Percentiles rank a stretch among this genome's conserved stretches.
phyloP scores from a whole-genome alignment of 805 yeast species.

The Candida broadrunensis region DNA sequence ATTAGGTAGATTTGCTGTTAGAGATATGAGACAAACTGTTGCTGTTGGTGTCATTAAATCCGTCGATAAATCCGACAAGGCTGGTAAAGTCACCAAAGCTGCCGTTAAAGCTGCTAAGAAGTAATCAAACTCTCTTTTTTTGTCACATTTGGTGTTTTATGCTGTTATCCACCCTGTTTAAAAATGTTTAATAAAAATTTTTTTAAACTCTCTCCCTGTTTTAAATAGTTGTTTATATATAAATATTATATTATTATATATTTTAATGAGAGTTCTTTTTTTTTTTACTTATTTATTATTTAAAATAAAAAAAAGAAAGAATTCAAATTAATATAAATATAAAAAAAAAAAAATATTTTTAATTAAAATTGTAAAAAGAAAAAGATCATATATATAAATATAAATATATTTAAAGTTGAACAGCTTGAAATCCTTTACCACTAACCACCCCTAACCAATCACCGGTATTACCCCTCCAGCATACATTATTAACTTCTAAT shows the following conservation, averaged over 20 bases:
- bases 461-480: constrained; percentile 66
- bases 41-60: constrained; percentile 98
- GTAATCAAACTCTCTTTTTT: constrained; percentile 27
- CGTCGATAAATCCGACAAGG: constrained; percentile 46
- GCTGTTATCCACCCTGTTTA: no score
- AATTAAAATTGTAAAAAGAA: no score
- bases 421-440: constrained; percentile 69
- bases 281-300: no score
- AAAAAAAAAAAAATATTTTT: no score
- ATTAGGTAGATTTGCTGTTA: constrained; percentile 62
- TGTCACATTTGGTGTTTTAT: no score
- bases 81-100: constrained; percentile 49
- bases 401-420: constrained; percentile 34
- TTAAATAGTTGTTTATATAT: not conserved
- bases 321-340: no score
- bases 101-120: constrained; percentile 47
- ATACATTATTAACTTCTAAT: constrained; percentile 71
- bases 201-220: no score
- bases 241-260: no score
- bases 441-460: constrained; percentile 78
- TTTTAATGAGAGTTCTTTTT: no score
- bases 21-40: constrained; percentile 99
- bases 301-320: no score
- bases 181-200: no score
- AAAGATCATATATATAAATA: no score